Conservation (phyloP, 169 alveolate genomes). For the Cryptosporidium sp. region DNA sequence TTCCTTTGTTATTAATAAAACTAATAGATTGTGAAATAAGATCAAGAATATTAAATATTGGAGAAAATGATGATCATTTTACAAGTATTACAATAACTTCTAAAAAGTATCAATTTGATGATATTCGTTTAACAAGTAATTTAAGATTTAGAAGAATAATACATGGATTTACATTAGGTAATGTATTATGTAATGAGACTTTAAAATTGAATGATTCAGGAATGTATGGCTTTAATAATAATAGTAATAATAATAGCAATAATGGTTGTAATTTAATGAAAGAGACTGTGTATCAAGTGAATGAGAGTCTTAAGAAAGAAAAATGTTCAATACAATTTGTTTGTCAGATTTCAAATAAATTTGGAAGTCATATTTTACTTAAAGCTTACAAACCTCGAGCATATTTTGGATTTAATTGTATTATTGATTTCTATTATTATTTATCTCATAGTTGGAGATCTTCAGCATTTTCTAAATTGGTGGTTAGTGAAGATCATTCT, state of each 20-base stretch:
- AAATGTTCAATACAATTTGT: slow-evolving; percentile 51
- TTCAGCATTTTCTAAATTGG: slow-evolving; percentile 44
- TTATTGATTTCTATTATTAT: slow-evolving; percentile 63
- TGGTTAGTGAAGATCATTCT: neutral
- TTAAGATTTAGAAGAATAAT: slow-evolving; percentile 57
- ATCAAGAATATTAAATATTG: neutral
- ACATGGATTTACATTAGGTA: slow-evolving; percentile 37
- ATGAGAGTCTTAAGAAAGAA: neutral
- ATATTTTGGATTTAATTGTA: slow-evolving; percentile 58
- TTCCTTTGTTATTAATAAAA: slow-evolving; percentile 29
- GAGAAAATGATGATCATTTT: slow-evolving; percentile 10
- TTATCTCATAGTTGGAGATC: slow-evolving; percentile 74
- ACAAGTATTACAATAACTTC: slow-evolving; percentile 37
- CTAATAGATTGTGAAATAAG: slow-evolving; percentile 40
- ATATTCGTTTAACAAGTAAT: slow-evolving; percentile 51
- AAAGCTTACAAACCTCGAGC: slow-evolving; percentile 57
- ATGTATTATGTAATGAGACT: slow-evolving; percentile 5
- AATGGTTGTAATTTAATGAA: neutral
- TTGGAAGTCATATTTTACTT: slow-evolving; percentile 25
- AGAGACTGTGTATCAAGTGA: neutral
- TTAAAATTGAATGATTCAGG: neutral
- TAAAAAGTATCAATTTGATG: slow-evolving; percentile 62
- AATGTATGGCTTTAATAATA: neutral
- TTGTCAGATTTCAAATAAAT: slow-evolving; percentile 32
- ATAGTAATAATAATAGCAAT: neutral